phyloP scores from a whole-genome alignment of 129 eudicot species.

The Chrysanthemum seticuspe region DNA sequence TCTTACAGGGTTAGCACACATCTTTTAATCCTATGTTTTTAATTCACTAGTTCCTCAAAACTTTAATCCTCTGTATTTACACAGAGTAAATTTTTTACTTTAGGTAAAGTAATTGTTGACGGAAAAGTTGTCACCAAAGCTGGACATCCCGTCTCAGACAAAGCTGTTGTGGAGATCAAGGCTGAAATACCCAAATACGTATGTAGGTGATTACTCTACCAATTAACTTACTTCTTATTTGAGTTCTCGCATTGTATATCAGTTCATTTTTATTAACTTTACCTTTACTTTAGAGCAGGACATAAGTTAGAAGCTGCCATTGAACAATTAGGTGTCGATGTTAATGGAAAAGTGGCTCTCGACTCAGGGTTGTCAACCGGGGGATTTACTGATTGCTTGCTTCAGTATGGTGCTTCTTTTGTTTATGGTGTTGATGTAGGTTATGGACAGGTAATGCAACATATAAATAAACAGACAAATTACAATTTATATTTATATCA shows the following conservation, averaged over 20 bases:
- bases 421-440: slow-evolving; percentile 99
- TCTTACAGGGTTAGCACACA: slow-evolving; percentile 64
- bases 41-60: slow-evolving; percentile 7
- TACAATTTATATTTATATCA: neutral
- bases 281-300: slow-evolving; percentile 71
- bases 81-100: neutral
- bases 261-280: slow-evolving; percentile 24
- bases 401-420: slow-evolving; percentile 89
- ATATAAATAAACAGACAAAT: slow-evolving; percentile 3
- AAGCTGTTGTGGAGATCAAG: slow-evolving; percentile 77
- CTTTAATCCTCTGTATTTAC: neutral
- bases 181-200: slow-evolving; percentile 98
- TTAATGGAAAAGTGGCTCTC: slow-evolving; percentile 86
- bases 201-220: slow-evolving; percentile 93
- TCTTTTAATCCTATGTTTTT: neutral
- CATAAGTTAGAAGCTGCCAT: slow-evolving; percentile 95
- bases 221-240: slow-evolving; percentile 11
- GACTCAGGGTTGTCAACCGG: slow-evolving; percentile 97
- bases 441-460: slow-evolving; percentile 78
- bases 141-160: slow-evolving; percentile 85
- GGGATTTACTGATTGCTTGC: slow-evolving; percentile 97
- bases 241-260: neutral
- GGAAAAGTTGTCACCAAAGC: slow-evolving; percentile 82
- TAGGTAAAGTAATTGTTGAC: slow-evolving; percentile 87
- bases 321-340: slow-evolving; percentile 85